Conservation (phyloP, 2,329 filamentous ascomycete species). For the Alternaria arborescens region DNA sequence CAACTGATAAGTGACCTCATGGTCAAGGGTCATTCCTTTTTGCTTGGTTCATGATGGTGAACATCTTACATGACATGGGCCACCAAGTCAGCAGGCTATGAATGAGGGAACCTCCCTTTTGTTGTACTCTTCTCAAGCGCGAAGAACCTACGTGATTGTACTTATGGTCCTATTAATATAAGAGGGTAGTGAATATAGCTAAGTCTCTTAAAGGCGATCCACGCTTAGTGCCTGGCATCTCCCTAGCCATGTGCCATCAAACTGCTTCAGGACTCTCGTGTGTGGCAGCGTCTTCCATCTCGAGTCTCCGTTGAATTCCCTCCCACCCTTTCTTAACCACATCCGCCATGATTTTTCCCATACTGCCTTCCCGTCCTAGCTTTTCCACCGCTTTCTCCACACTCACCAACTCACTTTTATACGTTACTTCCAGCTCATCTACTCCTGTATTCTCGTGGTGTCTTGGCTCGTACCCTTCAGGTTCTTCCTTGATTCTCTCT, state of each 20-base stretch:
- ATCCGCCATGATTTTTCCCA: constrained; percentile 54
- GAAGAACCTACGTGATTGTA: neutral
- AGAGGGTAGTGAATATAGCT: too few relatives aligned
- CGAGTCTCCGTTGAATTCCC: constrained; percentile 50
- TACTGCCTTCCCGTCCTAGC: constrained; percentile 38
- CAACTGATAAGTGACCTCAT: neutral
- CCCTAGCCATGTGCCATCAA: constrained; percentile 1
- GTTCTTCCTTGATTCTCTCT: constrained; percentile 52
- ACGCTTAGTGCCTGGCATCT: neutral
- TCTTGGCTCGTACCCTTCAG: constrained; percentile 54
- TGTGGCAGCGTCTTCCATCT: constrained; percentile 33
- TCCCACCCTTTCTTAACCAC: constrained; percentile 58
- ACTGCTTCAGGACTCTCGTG: constrained; percentile 32
- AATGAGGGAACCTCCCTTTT: too few relatives aligned
- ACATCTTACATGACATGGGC: neutral
- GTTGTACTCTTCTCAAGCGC: neutral
- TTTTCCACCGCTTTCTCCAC: constrained; percentile 55
- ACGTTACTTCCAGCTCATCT: constrained; percentile 57
- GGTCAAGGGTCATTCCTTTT: too few relatives aligned
- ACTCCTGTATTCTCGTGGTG: constrained; percentile 60
- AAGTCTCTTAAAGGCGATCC: neutral
- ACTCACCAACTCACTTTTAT: constrained; percentile 53
- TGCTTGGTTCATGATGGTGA: neutral
- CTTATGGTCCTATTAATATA: neutral
- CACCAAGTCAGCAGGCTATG: neutral